These are phyloP conservation scores for Ascodesmis nigricans DNA, from an alignment of 495 filamentous ascomycete species.

Conservation along the genomic window DNA sequence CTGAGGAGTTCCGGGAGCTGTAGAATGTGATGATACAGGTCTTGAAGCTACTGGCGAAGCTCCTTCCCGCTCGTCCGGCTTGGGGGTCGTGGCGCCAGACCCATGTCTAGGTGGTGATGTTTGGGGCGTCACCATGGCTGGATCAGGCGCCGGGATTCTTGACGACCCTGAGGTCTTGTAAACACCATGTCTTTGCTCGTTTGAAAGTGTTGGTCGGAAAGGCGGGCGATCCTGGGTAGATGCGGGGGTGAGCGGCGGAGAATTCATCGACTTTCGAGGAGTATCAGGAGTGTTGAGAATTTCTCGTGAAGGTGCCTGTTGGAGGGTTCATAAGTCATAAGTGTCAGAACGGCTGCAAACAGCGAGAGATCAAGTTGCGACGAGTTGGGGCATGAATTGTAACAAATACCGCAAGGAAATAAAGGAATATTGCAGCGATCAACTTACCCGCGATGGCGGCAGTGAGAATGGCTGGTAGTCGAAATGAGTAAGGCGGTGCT, in stretches of 20 bases:
- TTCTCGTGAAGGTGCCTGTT: conserved; percentile 16
- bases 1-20: conserved; percentile 10
- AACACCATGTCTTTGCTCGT: conserved; percentile 11
- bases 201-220: conserved; percentile 22
- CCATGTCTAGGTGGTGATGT: conserved; percentile 31
- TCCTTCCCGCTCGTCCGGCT: conserved; percentile 9
- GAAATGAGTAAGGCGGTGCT: conserved; percentile 16
- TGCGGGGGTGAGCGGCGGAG: conserved; percentile 74
- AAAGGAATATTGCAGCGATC: conserved; percentile 1
- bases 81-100: conserved; percentile 22
- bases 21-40: conserved; percentile 15
- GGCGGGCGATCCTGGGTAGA: conserved; percentile 29
- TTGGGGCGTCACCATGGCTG: conserved; percentile 42
- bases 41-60: conserved; percentile 20
- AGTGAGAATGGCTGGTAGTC: conserved; percentile 20
- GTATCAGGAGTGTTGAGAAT: conserved; percentile 6
- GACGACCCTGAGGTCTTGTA: conserved; percentile 21
- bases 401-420: conserved; percentile 1
- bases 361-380: conserved; percentile 3
- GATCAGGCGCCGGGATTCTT: conserved; percentile 23
- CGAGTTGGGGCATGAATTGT: conserved; percentile 2
- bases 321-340: neutral
- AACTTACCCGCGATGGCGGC: conserved; percentile 19
- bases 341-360: neutral
- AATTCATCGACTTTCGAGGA: conserved; percentile 38